A percentile compares a stretch with the other conserved stretches of the same genome.
Conservation (phyloP, 192 early-diverging fungal species). For the Coemansia sp. region DNA sequence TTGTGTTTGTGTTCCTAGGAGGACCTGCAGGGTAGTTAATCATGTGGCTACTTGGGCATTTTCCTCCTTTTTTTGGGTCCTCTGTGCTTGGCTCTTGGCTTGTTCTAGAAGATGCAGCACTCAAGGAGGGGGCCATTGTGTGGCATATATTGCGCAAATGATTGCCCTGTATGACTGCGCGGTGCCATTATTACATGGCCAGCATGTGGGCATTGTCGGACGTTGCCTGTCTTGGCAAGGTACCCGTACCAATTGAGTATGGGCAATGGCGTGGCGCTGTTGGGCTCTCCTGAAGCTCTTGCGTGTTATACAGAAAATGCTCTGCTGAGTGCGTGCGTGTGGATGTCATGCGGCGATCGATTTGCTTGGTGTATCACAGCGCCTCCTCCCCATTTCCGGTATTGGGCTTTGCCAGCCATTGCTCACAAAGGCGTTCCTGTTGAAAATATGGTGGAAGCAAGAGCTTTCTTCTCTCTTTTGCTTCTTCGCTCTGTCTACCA, state of each 20-base stretch:
- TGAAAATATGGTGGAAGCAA: background rate
- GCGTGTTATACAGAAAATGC: background rate
- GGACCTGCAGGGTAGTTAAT: background rate
- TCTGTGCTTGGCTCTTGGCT: background rate
- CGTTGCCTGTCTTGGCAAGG: background rate
- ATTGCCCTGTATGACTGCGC: conserved; percentile 8
- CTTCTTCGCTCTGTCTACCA: background rate
- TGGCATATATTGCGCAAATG: conserved; percentile 2
- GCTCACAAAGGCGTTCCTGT: background rate
- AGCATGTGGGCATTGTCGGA: background rate
- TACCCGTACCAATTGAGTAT: background rate
- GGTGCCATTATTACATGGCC: conserved; percentile 3
- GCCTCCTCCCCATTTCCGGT: conserved; percentile 10
- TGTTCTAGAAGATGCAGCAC: background rate
- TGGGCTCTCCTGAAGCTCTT: background rate
- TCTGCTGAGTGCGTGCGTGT: background rate
- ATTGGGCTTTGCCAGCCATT: background rate
- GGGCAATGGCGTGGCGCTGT: background rate
- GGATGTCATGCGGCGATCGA: conserved; percentile 10
- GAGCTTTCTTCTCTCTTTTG: background rate
- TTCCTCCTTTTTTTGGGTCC: background rate
- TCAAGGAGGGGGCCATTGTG: background rate
- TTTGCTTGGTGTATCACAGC: conserved; percentile 13
- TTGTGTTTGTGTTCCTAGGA: conserved; percentile 3
- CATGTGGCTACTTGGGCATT: background rate